Percentiles rank a stretch among this genome's conserved stretches.
Conservation (phyloP, 768 basidiomycete genomes). For the Leccinum subtestaceum region DNA sequence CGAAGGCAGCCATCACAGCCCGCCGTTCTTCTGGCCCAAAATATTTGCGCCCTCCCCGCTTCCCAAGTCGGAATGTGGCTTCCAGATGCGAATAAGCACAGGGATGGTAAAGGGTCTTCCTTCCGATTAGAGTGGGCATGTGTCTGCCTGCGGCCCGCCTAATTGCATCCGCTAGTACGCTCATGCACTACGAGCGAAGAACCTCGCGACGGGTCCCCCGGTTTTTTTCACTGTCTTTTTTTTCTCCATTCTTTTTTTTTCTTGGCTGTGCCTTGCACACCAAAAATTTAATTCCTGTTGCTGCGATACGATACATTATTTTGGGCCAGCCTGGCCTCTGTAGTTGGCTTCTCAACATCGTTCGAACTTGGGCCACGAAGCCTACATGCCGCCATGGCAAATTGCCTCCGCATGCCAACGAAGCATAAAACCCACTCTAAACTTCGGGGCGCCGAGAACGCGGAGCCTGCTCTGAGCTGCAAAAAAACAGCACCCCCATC, state of each 20-base stretch:
- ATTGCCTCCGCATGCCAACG: not conserved
- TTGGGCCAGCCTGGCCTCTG: conserved; percentile 8
- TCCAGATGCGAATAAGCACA: conserved; percentile 18
- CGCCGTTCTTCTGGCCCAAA: conserved; percentile 15
- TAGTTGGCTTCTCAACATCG: not conserved
- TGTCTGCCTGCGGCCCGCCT: conserved; percentile 31
- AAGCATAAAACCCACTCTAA: not conserved
- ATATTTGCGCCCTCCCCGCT: conserved; percentile 9
- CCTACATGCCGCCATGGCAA: conserved; percentile 3
- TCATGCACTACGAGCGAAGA: conserved; percentile 22
- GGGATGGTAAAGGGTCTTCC: conserved; percentile 25
- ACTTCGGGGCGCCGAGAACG: conserved; percentile 10
- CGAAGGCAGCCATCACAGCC: conserved; percentile 18
- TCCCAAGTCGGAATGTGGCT: conserved; percentile 12
- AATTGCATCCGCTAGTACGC: conserved; percentile 23
- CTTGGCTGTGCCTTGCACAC: conserved; percentile 19
- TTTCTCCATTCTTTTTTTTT: not conserved
- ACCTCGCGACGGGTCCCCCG: conserved; percentile 7
- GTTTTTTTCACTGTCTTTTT: not conserved
- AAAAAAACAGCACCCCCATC: not conserved
- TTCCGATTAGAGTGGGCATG: conserved; percentile 21
- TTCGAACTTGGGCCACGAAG: conserved; percentile 7
- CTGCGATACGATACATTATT: not conserved
- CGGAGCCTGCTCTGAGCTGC: conserved; percentile 25
- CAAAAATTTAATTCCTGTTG: conserved; percentile 10